Conservation (phyloP, 1,139 yeast species). For the Debaryomycetaceae sp. region DNA sequence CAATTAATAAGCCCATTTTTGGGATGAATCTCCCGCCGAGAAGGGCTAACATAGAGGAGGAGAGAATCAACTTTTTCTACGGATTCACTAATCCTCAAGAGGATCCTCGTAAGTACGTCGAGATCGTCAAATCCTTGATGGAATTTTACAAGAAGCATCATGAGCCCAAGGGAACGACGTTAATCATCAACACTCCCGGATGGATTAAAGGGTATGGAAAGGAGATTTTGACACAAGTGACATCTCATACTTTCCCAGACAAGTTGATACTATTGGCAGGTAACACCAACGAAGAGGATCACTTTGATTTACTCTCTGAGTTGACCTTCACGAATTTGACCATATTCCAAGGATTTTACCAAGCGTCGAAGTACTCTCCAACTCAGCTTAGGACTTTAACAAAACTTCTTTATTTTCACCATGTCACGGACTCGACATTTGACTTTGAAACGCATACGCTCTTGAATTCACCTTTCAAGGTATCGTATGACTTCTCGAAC, state of each 20-base stretch:
- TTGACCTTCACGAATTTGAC: constrained; percentile 18
- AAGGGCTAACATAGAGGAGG: constrained; percentile 8
- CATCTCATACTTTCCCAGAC: constrained; percentile 49
- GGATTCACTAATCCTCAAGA: constrained; percentile 77
- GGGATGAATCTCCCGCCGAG: constrained; percentile 22
- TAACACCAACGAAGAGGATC: constrained; percentile 19
- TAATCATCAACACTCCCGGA: constrained; percentile 83
- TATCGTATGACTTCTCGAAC: constrained; percentile 35
- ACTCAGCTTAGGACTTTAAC: constrained; percentile 51
- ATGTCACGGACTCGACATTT: constrained; percentile 17
- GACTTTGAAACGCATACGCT: constrained; percentile 51
- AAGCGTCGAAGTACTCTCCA: constrained; percentile 40
- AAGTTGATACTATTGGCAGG: constrained; percentile 40
- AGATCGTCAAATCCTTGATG: constrained; percentile 43
- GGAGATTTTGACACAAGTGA: constrained; percentile 53
- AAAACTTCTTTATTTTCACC: constrained; percentile 53
- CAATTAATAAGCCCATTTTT: constrained; percentile 17
- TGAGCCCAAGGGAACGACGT: constrained; percentile 31
- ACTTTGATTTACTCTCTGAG: constrained; percentile 19
- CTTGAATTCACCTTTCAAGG: constrained; percentile 42
- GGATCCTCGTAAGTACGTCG: constrained; percentile 56
- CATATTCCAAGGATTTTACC: constrained; percentile 27
- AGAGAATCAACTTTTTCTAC: constrained; percentile 43
- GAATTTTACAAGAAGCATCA: constrained; percentile 22
- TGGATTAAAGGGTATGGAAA: constrained; percentile 92